Evolutionary conservation across 352 stramenopile species (phyloP), one percentile per base, ranked within the genome.

Genomic region (Globisporangium camurandrum): DNA sequence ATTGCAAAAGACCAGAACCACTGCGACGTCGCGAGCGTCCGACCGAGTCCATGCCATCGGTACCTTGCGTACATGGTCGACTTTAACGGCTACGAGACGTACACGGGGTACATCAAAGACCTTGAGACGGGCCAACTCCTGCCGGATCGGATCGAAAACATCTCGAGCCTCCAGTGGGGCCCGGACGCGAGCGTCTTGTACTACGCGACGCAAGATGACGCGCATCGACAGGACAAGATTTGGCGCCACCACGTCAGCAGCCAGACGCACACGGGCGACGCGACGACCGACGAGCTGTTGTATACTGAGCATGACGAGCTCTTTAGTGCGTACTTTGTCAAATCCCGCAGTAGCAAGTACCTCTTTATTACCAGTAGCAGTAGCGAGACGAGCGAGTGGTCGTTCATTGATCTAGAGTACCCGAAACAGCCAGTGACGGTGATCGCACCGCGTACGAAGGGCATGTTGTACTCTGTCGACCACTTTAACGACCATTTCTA

Each of bases 41-140:
- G 64, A 6, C 62, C 75, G 17, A 97, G 86, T 39, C 94, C 93
- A 5, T 88, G 93, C 58, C 79, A 98, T 65, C 68, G 83, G 23
- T 85, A 96, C 44, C 56, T 99, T 3, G 93, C 91, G 10, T 98
- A 98, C 74, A 88, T 92, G 55, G 74, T 98, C 23, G 96, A 98
- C 70, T 88, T 92, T 41, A 95, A 65, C 26, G 96, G 93, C 47
- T 94, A 90, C 51, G 94, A 99, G 67, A 97, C 82, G 38, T 98
- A 95, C 76, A 84, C 84, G 28, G 71, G 95, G 22, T 86, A 84
- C 56, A 78, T 98, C 46, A 88, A 92, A 61, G 62, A 96, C 64
- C 64, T 97, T 38, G 57, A 71, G 54, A 86, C 80, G 6, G 78
- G 73, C 27, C 43, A 85, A 57, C 51, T 84, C 46, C 52, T 88